Conservation (phyloP, 2,329 filamentous ascomycete genomes). For the Fusarium udum region DNA sequence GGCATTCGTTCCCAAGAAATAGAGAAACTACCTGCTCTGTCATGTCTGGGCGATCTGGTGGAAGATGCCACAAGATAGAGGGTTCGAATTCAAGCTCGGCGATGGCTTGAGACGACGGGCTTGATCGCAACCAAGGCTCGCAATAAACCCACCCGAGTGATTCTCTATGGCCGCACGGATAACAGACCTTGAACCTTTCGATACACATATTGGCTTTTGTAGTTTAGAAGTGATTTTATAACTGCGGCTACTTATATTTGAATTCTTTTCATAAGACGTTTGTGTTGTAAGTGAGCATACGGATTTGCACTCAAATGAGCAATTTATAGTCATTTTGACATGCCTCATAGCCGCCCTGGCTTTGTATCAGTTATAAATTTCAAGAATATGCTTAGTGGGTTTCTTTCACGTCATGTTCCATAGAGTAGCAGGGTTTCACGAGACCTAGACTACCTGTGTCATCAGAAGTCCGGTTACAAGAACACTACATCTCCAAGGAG, state of each 20-base stretch:
- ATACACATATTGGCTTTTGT: neutral
- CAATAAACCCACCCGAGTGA: neutral
- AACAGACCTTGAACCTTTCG: neutral
- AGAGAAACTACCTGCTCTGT: neutral
- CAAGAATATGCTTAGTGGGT: fast-evolving
- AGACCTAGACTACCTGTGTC: neutral
- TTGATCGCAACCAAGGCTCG: neutral
- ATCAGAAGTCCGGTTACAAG: neutral
- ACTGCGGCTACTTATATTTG: neutral
- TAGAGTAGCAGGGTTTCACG: neutral
- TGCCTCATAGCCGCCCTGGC: fast-evolving
- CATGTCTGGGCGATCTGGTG: neutral
- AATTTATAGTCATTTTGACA: neutral
- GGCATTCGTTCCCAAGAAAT: neutral
- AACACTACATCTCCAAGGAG: neutral
- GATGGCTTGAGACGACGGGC: neutral
- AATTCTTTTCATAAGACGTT: neutral
- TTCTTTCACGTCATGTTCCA: neutral
- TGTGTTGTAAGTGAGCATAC: neutral
- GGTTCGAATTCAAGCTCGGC: neutral
- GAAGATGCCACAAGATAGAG: neutral
- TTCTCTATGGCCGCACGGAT: neutral
- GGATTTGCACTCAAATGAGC: neutral
- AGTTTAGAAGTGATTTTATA: neutral
- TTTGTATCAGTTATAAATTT: neutral